A percentile compares a stretch with the other conserved stretches of the same genome.
phyloP scores from a whole-genome alignment of 2,329 filamentous ascomycete species.

The Stachybotrys chlorohalonatus region DNA sequence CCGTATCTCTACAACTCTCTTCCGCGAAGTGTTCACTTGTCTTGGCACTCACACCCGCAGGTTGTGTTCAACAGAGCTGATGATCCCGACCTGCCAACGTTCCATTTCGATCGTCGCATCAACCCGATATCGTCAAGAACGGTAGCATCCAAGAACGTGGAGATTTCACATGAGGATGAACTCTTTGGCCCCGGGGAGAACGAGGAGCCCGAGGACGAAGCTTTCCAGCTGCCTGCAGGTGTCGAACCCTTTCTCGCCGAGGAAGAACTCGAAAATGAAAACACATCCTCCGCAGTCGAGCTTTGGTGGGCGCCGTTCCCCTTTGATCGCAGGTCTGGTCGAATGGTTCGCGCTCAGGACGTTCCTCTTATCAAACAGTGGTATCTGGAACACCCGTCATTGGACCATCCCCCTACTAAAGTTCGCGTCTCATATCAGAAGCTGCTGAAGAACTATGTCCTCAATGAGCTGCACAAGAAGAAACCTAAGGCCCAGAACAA shows the following conservation, averaged over 20 bases:
- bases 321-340: conserved; percentile 86
- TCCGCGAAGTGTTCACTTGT: conserved; percentile 83
- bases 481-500: conserved; percentile 93
- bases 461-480: conserved; percentile 95
- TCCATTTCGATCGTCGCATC: conserved; percentile 96
- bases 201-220: conserved; percentile 65
- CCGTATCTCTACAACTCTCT: conserved; percentile 95
- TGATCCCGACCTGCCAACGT: conserved; percentile 82
- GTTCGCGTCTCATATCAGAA: conserved; percentile 98
- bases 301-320: conserved; percentile 98
- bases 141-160: conserved; percentile 90
- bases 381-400: conserved; percentile 93
- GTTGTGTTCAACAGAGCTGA: conserved; percentile 84
- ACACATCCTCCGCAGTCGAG: conserved; percentile 84
- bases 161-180: conserved; percentile 84
- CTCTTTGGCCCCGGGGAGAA: conserved; percentile 77
- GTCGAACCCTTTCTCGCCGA: conserved; percentile 84
- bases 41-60: conserved; percentile 91
- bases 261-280: conserved; percentile 78
- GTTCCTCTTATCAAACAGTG: conserved; percentile 96
- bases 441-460: conserved; percentile 86
- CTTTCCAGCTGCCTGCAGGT: conserved; percentile 72
- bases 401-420: conserved; percentile 81
- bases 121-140: conserved; percentile 95
- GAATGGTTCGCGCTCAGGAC: conserved; percentile 94